phyloP scores from a whole-genome alignment of 2,329 filamentous ascomycete species.

The Fusarium ramigenum region DNA sequence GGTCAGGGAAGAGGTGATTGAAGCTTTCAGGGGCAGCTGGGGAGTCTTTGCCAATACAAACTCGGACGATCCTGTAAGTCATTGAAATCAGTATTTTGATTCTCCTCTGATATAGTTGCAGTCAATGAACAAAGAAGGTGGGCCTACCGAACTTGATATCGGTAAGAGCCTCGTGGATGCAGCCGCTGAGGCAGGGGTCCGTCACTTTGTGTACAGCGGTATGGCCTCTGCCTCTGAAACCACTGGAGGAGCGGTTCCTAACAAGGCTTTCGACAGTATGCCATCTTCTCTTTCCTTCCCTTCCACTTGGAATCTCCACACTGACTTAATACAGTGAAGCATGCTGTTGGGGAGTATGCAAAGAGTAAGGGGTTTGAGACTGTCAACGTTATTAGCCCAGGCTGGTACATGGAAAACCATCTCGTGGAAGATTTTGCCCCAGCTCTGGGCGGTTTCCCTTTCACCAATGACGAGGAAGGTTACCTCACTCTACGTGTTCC shows the following conservation, averaged over 20 bases:
- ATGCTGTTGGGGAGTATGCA: constrained; percentile 51
- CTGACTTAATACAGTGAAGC: constrained; percentile 47
- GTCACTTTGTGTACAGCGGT: constrained; percentile 51
- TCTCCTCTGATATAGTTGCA: constrained; percentile 12
- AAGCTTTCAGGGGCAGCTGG: constrained; percentile 47
- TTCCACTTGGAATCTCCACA: rapidly evolving
- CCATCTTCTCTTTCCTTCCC: background rate
- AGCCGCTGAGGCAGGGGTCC: constrained; percentile 46
- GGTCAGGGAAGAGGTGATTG: constrained; percentile 34
- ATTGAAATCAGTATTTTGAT: background rate
- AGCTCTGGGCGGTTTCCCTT: constrained; percentile 54
- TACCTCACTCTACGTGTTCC: constrained; percentile 50
- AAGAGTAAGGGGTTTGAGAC: constrained; percentile 47
- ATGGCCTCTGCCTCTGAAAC: constrained; percentile 46
- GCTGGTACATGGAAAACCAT: constrained; percentile 57
- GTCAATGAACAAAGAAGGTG: constrained; percentile 39
- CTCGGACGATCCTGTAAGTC: constrained; percentile 44
- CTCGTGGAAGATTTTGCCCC: constrained; percentile 46
- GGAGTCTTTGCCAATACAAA: constrained; percentile 48
- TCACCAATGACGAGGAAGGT: constrained; percentile 47
- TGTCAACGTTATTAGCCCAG: constrained; percentile 49
- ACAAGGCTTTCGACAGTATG: constrained; percentile 49
- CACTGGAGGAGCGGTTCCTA: constrained; percentile 46
- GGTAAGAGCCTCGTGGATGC: constrained; percentile 49
- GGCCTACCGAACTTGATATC: constrained; percentile 48